Evolutionary conservation across 2,329 filamentous ascomycete species (phyloP).

Genomic region (Plectosphaerella cucumerina): DNA sequence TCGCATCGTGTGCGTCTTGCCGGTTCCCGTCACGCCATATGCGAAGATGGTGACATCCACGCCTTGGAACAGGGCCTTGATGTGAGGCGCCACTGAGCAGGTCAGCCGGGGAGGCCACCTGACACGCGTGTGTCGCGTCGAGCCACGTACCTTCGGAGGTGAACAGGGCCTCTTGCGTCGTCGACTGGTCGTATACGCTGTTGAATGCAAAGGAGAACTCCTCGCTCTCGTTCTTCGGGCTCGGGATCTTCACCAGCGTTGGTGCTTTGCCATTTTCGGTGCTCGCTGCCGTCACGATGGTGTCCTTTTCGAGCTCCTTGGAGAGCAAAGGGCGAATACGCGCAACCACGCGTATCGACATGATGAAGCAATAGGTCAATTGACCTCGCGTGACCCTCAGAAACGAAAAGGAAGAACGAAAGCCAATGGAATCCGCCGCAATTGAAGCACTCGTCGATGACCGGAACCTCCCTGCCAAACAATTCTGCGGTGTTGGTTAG

Average conservation of each 20-base stretch:
- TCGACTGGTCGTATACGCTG: constrained; percentile 77
- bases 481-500: constrained; percentile 7
- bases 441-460: background rate
- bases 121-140: constrained; percentile 4
- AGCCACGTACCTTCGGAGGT: constrained; percentile 71
- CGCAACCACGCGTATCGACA: constrained; percentile 81
- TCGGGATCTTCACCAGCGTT: constrained; percentile 80
- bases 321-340: constrained; percentile 85
- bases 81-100: constrained; percentile 74
- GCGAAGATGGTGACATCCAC: constrained; percentile 88
- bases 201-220: constrained; percentile 95
- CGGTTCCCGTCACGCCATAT: constrained; percentile 89
- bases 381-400: background rate
- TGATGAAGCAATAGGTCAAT: constrained; percentile 20
- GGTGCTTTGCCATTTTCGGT: constrained; percentile 57
- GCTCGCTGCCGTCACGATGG: constrained; percentile 70
- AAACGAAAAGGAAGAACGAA: background rate
- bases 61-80: constrained; percentile 89
- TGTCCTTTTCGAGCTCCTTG: constrained; percentile 80
- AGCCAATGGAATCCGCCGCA: background rate
- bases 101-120: background rate
- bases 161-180: constrained; percentile 83
- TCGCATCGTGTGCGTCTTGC: constrained; percentile 95
- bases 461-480: background rate
- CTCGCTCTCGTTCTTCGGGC: constrained; percentile 86